Percentiles rank a stretch among this genome's conserved stretches.
Conservation (phyloP, 75 land plant genomes). For the Pseudotsuga menziesii region DNA sequence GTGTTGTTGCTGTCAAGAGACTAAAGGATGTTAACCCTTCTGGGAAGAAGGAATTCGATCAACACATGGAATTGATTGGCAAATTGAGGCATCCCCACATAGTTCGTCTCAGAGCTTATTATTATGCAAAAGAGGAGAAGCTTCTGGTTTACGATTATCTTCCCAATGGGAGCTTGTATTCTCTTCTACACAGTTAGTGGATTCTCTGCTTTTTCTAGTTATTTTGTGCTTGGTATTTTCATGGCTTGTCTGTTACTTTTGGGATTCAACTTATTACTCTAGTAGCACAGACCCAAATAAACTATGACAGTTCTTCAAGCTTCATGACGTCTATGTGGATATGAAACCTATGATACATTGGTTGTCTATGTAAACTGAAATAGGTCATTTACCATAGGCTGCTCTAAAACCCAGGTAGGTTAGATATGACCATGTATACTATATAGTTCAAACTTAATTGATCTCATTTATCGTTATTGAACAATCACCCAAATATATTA, state of each 20-base stretch:
- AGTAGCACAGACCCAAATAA: no score
- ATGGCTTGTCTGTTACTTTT: neutral
- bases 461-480: no score
- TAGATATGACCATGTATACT: no score
- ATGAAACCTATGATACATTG: no score
- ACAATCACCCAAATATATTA: no score
- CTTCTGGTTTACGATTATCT: conserved; percentile 89
- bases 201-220: neutral
- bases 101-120: conserved; percentile 69
- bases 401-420: no score
- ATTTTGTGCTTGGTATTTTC: neutral
- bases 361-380: no score
- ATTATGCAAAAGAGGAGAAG: conserved; percentile 85
- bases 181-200: conserved; percentile 67
- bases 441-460: no score
- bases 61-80: conserved; percentile 77
- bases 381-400: no score
- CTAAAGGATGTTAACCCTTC: conserved; percentile 61
- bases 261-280: neutral
- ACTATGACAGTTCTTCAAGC: no score
- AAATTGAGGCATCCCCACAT: conserved; percentile 71
- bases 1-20: conserved; percentile 72
- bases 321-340: no score
- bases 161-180: conserved; percentile 75
- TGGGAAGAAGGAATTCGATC: conserved; percentile 71